Conservation (phyloP, 2,329 filamentous ascomycete genomes). For the Camillea tinctor region DNA sequence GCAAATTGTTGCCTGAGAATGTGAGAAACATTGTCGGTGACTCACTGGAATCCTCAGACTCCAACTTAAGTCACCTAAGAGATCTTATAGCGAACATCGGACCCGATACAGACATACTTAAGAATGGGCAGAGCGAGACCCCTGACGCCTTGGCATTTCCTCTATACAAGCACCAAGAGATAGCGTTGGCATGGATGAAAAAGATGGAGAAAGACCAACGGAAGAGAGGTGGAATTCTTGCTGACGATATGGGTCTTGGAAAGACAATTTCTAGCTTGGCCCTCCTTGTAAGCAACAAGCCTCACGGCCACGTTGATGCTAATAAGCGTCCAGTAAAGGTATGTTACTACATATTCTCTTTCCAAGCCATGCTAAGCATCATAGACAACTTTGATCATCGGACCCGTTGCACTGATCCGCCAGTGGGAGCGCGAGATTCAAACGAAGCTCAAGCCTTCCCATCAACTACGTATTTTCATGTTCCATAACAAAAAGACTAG, state of each 20-base stretch:
- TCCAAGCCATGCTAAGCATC: constrained; percentile 4
- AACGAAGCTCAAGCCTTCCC: constrained; percentile 60
- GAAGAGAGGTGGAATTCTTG: constrained; percentile 75
- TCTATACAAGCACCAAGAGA: constrained; percentile 79
- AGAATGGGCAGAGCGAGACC: constrained; percentile 64
- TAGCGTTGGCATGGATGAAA: constrained; percentile 75
- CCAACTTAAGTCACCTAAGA: constrained; percentile 63
- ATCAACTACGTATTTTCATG: constrained; percentile 64
- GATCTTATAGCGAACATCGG: constrained; percentile 70
- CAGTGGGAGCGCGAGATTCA: constrained; percentile 84
- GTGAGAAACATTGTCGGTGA: constrained; percentile 36
- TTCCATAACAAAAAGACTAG: constrained; percentile 65
- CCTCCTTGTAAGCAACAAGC: constrained; percentile 57
- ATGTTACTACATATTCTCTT: constrained; percentile 7
- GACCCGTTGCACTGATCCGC: constrained; percentile 73
- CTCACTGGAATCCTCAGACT: constrained; percentile 37
- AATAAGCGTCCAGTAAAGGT: constrained; percentile 46
- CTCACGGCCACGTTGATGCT: constrained; percentile 42
- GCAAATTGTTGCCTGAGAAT: constrained; percentile 36
- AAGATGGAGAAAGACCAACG: constrained; percentile 68
- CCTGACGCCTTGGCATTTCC: constrained; percentile 66
- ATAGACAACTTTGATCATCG: constrained; percentile 74
- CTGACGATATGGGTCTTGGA: constrained; percentile 80
- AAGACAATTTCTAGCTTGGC: constrained; percentile 83
- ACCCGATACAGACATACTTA: constrained; percentile 65